Evolutionary conservation across 2,329 filamentous ascomycete species (phyloP), one percentile per base, ranked within the genome.

Genomic region (Aurifilum marmelostoma): DNA sequence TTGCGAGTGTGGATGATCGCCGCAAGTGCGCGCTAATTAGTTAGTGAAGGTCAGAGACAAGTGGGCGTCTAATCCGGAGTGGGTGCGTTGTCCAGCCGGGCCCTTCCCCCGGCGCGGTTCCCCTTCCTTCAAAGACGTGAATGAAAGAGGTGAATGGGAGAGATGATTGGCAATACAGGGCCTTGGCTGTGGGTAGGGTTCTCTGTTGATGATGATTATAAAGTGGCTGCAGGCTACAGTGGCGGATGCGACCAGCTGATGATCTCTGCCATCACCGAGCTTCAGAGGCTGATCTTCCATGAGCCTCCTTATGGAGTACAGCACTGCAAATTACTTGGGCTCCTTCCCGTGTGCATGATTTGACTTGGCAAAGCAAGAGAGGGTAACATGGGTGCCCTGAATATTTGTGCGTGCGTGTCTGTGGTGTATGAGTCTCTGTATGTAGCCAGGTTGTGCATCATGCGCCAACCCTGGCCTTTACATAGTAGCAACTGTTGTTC

Each of bases 1-100:
- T n/a, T 41, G 52, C 43, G 32, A 47, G 43, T 47, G 43, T 18
- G 27, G 52, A 56, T 63, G 21, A 61, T 47, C 66, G 39, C 63
- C 50, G 39, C 41, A 5, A 21, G 34, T 54, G 43, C 29, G 24
- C 12, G 66, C 59, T 54, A 32, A 34, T 21, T 7, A 34, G 34
- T 8, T 27, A 34, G 59, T 27, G 29, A 14, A 63, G 27, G 39
- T 29, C 58, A 24, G 47, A 39, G 43, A 21, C 37, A 47, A 34
- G 60, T 41, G 50, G 50, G 24, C 50, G n/a, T 54, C n/a, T 24
- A 54, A 29, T 29, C 7, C 52, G 6, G 14, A 29, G 27, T 16
- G 50, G 50, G 24, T 27, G 50, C 24, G n/a, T 54, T 11, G 5
- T 54, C 50, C n/a, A 54, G 21, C 1, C 7, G 18, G 21, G 18